Conservation (phyloP, 163 green algal genomes). For the Coccomyxa subellipsoidea region DNA sequence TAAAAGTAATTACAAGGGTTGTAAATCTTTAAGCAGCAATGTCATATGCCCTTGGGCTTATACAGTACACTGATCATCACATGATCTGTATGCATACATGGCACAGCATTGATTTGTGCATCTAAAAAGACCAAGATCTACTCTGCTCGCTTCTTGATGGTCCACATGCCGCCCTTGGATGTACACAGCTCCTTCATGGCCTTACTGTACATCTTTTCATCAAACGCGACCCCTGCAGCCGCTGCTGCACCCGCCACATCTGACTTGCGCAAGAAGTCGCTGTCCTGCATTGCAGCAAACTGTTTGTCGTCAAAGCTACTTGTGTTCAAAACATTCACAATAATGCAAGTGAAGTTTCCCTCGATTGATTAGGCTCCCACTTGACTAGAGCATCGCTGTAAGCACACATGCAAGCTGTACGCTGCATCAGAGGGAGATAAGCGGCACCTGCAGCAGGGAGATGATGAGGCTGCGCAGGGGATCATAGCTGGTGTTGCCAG, state of each 20-base stretch:
- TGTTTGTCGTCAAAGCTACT: too few species aligned
- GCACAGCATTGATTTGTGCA: background rate
- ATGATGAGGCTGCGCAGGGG: conserved; percentile 46
- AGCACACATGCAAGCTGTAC: too few species aligned
- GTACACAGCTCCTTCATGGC: conserved; percentile 72
- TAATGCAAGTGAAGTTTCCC: too few species aligned
- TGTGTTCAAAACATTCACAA: too few species aligned
- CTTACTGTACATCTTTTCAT: conserved; percentile 46
- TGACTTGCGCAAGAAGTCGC: background rate
- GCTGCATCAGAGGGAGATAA: background rate
- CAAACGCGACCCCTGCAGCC: conserved; percentile 45
- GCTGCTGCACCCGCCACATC: background rate
- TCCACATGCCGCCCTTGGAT: conserved; percentile 52
- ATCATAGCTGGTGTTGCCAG: conserved; percentile 38
- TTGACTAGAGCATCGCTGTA: too few species aligned
- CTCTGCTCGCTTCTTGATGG: background rate
- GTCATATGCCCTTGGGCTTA: too few species aligned
- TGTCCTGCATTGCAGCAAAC: background rate
- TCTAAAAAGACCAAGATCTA: too few species aligned
- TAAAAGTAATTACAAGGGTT: too few species aligned
- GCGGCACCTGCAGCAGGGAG: conserved; percentile 34
- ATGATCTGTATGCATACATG: background rate
- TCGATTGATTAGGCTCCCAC: too few species aligned
- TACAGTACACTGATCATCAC: too few species aligned
- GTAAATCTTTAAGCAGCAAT: too few species aligned